Percentiles rank a stretch among this genome's conserved stretches.
phyloP scores from a whole-genome alignment of 2,329 filamentous ascomycete genomes.

The Pseudofabraea citricarpa region DNA sequence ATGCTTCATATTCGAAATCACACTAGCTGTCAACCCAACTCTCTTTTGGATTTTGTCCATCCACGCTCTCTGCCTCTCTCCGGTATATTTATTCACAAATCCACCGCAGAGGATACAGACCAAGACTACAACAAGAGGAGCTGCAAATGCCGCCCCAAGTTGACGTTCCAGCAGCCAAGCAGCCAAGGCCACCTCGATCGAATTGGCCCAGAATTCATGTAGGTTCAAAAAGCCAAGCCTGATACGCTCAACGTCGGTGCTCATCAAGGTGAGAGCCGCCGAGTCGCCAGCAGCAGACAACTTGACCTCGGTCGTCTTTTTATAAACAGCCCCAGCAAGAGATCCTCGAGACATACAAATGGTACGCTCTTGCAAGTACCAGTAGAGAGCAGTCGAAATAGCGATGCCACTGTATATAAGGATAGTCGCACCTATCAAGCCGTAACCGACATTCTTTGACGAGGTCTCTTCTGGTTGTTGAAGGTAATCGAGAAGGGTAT shows the following conservation, averaged over 20 bases:
- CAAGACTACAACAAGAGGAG: constrained; percentile 8
- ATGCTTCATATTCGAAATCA: background rate
- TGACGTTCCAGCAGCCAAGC: constrained; percentile 12
- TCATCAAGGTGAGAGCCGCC: constrained; percentile 20
- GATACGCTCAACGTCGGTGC: constrained; percentile 17
- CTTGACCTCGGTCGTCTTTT: constrained; percentile 4
- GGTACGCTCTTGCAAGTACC: constrained; percentile 2
- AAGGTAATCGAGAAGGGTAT: constrained; percentile 3
- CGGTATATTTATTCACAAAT: constrained; percentile 4
- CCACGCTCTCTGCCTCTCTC: constrained; percentile 13
- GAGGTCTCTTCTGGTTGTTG: constrained; percentile 3
- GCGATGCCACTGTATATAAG: constrained; percentile 17
- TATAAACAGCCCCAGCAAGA: constrained; percentile 4
- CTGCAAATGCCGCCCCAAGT: constrained; percentile 10
- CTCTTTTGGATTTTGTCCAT: constrained; percentile 15
- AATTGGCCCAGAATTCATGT: constrained; percentile 14
- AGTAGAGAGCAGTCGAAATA: constrained; percentile 15
- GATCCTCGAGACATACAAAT: constrained; percentile 6
- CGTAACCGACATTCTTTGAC: constrained; percentile 12
- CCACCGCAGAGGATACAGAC: constrained; percentile 4
- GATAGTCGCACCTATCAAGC: constrained; percentile 18
- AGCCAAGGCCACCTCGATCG: constrained; percentile 12
- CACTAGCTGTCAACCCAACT: constrained; percentile 11
- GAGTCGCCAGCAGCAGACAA: constrained; percentile 7
- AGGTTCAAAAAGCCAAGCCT: constrained; percentile 19